Percentiles rank a stretch among this genome's conserved stretches.
phyloP scores from a whole-genome alignment of 768 basidiomycete genomes.

The Hericium erinaceus region DNA sequence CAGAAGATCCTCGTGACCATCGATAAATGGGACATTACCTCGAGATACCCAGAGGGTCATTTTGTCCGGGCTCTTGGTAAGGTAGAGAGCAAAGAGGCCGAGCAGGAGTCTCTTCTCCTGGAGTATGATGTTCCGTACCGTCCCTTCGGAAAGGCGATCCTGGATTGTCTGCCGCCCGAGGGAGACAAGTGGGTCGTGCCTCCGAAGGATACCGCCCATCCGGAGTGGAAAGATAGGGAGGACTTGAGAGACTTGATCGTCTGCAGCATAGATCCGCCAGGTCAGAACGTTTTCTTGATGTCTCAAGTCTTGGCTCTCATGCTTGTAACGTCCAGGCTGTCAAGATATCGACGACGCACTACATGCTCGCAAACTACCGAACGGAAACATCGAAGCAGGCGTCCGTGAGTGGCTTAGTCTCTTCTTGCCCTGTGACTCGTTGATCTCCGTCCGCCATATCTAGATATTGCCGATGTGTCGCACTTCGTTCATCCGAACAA shows the following conservation, averaged over 20 bases:
- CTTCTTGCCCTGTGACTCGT: neutral
- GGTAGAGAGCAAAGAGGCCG: conserved; percentile 91
- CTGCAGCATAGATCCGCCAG: conserved; percentile 96
- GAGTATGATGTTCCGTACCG: conserved; percentile 96
- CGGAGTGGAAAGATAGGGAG: conserved; percentile 74
- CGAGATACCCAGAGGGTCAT: conserved; percentile 93
- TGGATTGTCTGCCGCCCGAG: conserved; percentile 82
- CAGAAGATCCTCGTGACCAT: conserved; percentile 97
- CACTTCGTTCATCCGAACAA: conserved; percentile 91
- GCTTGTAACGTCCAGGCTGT: conserved; percentile 47
- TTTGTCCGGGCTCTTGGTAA: conserved; percentile 88
- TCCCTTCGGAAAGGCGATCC: conserved; percentile 91
- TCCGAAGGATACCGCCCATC: conserved; percentile 42
- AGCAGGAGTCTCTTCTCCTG: conserved; percentile 85
- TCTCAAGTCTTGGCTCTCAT: conserved; percentile 1
- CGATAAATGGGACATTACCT: conserved; percentile 82
- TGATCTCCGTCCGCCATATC: neutral
- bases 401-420: conserved; percentile 65
- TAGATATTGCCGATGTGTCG: conserved; percentile 98
- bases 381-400: conserved; percentile 94
- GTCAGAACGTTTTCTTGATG: conserved; percentile 28
- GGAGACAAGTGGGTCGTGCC: conserved; percentile 94
- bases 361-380: conserved; percentile 78
- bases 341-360: conserved; percentile 98
- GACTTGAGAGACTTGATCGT: conserved; percentile 81